Conservation (phyloP, 2,329 filamentous ascomycete genomes). For the Fusarium sp. region DNA sequence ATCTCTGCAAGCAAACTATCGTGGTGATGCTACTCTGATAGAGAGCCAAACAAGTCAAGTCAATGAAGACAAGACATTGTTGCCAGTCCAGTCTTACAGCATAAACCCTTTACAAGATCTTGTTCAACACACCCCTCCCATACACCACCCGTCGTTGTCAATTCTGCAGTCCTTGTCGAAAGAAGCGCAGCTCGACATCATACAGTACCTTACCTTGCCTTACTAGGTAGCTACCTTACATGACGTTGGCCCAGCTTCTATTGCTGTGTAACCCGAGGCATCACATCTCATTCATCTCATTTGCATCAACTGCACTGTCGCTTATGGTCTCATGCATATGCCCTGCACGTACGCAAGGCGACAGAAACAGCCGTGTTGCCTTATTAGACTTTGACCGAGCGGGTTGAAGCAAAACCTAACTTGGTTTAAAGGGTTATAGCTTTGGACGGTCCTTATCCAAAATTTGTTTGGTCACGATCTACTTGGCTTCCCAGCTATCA, state of each 20-base stretch:
- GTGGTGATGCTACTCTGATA: slow-evolving; percentile 33
- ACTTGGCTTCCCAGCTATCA: not conserved
- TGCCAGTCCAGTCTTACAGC: slow-evolving; percentile 20
- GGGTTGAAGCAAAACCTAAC: slow-evolving; percentile 11
- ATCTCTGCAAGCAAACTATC: slow-evolving; percentile 25
- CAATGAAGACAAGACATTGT: not conserved
- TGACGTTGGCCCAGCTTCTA: slow-evolving; percentile 32
- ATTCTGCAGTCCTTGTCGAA: slow-evolving; percentile 19
- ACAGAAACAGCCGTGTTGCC: slow-evolving; percentile 36
- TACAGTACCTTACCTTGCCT: not conserved
- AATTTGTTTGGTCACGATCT: not conserved
- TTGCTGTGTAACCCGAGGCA: slow-evolving; percentile 33
- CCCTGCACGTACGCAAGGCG: slow-evolving; percentile 23
- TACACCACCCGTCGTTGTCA: slow-evolving; percentile 10
- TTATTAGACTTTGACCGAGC: slow-evolving; percentile 25
- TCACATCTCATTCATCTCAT: slow-evolving; percentile 36
- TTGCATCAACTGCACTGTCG: slow-evolving; percentile 19
- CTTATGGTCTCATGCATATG: slow-evolving; percentile 21
- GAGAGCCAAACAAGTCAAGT: slow-evolving; percentile 14
- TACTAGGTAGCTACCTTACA: slow-evolving; percentile 23
- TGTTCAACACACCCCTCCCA: slow-evolving; percentile 30
- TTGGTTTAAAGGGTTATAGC: slow-evolving; percentile 1
- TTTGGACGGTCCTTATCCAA: slow-evolving; percentile 9
- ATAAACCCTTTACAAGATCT: slow-evolving; percentile 36
- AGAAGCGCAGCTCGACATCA: slow-evolving; percentile 8